A percentile compares a stretch with the other conserved stretches of the same genome.
phyloP scores from a whole-genome alignment of 202 grass and related monocot species.

The Setaria italica region DNA sequence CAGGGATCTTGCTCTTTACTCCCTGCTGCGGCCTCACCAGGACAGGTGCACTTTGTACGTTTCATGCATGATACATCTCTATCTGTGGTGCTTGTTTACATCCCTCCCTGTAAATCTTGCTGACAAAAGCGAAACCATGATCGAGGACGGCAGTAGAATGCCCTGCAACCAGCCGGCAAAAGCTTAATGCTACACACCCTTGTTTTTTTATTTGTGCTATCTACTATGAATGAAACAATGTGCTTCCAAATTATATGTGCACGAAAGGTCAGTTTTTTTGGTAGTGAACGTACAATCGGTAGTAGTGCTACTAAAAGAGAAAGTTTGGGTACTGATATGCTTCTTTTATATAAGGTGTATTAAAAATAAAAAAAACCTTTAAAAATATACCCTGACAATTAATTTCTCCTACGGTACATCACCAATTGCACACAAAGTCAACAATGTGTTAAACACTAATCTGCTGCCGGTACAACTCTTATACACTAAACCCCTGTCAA shows the following conservation, averaged over 20 bases:
- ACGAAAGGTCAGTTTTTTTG: too few species aligned
- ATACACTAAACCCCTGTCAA: background rate
- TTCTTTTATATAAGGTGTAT: too few species aligned
- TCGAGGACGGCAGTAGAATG: background rate
- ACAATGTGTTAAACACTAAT: background rate
- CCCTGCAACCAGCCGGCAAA: background rate
- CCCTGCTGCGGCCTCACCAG: conserved; percentile 20
- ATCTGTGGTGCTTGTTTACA: background rate
- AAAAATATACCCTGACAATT: too few species aligned
- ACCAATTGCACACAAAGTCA: too few species aligned
- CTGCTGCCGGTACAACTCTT: background rate
- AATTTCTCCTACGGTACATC: too few species aligned
- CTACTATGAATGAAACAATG: background rate
- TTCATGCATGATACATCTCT: background rate
- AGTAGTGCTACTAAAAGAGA: too few species aligned
- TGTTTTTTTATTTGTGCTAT: background rate
- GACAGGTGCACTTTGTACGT: background rate
- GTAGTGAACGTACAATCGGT: too few species aligned
- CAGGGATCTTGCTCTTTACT: conserved; percentile 55
- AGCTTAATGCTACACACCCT: background rate
- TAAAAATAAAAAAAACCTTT: too few species aligned
- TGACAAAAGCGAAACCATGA: background rate
- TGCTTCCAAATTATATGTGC: too few species aligned
- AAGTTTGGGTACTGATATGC: too few species aligned
- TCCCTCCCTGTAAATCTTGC: background rate